Base-by-base conservation (phyloP, 305 asterid species). In the Ajuga reptans region DNA sequence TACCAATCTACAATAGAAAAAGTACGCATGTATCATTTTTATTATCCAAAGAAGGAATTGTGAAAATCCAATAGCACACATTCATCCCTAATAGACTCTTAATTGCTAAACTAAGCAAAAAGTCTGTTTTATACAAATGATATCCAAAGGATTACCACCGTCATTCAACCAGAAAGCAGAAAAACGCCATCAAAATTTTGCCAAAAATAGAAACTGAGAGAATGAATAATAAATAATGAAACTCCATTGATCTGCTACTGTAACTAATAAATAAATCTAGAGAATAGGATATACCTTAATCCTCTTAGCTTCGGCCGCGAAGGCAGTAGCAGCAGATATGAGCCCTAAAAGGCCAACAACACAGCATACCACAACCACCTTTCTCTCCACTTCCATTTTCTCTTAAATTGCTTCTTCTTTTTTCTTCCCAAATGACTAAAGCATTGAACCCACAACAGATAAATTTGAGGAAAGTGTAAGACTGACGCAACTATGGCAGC, bases 251-350 rank as follows among this genome's bases (percentile, higher is more conserved):
- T 56, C 64, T 29, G 7, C 6, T 33, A 41, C 16, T 2, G 33
- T 17, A 45, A 55, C 12, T 50, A 14, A 56, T 9, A 37, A 50
- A 37, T 9, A 15, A 73, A 57, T 68, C 21, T 17, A 11, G 14
- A 68, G 27, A 21, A 2, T 21, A 21, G 27, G 0, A 21, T 52
- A 91, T 52, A 91, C 98, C 96, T 84, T 86, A 73, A 90, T 82
- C 88, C 91, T 84, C 73, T 79, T 90, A 69, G 87, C 91, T 76
- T 90, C 97, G 1, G 98, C 97, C 62, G 96, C 98, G 73, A 92
- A 89, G 50, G 90, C 98, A 3, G 91, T 79, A 45, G 84, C 90
- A 63, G 95, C 97, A 76, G 93, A 89, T 6, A 92, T 69, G 52
- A 92, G 67, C 68, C 98, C 98, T 60, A 92, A 68, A 57, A 89